phyloP scores from a whole-genome alignment of 306 rosid genomes.

The Clitoria ternatea region DNA sequence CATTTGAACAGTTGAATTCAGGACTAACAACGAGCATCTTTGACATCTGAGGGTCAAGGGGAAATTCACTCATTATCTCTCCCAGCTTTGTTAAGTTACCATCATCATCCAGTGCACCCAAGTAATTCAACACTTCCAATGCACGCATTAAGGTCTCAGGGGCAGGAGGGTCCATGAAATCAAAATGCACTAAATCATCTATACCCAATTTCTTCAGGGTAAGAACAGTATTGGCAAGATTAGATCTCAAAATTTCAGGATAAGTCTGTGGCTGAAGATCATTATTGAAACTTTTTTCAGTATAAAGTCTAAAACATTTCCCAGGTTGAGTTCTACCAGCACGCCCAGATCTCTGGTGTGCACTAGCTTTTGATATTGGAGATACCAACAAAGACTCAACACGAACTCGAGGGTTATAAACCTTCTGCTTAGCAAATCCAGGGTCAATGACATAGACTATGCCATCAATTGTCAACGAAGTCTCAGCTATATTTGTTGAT shows the following conservation, averaged over 20 bases:
- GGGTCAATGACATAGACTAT: constrained; percentile 95
- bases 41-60: constrained; percentile 93
- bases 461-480: constrained; percentile 90
- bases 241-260: constrained; percentile 89
- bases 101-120: constrained; percentile 94
- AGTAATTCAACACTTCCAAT: constrained; percentile 84
- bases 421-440: constrained; percentile 83
- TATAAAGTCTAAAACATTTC: constrained; percentile 88
- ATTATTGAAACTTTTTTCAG: constrained; percentile 78
- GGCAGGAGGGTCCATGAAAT: constrained; percentile 98
- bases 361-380: constrained; percentile 93
- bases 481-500: constrained; percentile 90
- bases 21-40: constrained; percentile 97
- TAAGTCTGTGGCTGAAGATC: constrained; percentile 94
- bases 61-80: constrained; percentile 93
- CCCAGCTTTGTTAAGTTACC: constrained; percentile 90
- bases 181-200: constrained; percentile 92
- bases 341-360: constrained; percentile 95
- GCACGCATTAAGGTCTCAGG: constrained; percentile 98
- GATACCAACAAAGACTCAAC: constrained; percentile 90
- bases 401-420: constrained; percentile 80
- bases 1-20: constrained; percentile 88
- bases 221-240: constrained; percentile 89
- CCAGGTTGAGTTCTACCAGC: constrained; percentile 98
- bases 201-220: constrained; percentile 88